Evolutionary conservation across 345 rosid species (phyloP).

Genomic region (Ceriops tagal): DNA sequence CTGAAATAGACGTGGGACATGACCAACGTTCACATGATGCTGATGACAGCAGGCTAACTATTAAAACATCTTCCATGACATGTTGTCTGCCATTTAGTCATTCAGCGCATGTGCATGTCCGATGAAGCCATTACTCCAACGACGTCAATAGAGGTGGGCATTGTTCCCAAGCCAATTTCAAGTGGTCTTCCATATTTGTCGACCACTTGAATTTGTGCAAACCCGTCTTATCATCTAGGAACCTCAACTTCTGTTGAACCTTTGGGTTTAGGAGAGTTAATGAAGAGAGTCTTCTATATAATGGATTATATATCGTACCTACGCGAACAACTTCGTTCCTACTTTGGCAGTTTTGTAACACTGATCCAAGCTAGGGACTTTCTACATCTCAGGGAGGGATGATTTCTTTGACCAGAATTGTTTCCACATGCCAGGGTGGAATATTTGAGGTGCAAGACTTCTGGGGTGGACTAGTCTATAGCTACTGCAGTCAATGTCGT

Average conservation of each 20-base stretch:
- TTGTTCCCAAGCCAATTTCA: neutral
- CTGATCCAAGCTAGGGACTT: too few relatives aligned
- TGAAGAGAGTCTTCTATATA: too few relatives aligned
- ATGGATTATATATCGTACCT: too few relatives aligned
- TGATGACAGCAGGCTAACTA: neutral
- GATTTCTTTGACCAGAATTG: too few relatives aligned
- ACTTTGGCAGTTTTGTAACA: too few relatives aligned
- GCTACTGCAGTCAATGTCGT: too few relatives aligned
- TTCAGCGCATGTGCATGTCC: neutral
- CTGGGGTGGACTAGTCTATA: too few relatives aligned
- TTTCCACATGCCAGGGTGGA: too few relatives aligned
- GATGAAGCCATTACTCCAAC: neutral
- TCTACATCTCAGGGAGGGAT: too few relatives aligned
- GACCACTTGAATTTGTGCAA: neutral
- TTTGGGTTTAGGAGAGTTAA: neutral
- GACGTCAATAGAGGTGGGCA: neutral
- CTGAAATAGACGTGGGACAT: neutral
- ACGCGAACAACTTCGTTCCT: too few relatives aligned
- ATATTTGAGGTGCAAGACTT: too few relatives aligned
- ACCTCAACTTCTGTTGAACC: neutral
- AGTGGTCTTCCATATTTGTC: neutral
- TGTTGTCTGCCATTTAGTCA: constrained; percentile 15
- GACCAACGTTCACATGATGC: neutral
- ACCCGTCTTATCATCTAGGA: neutral
- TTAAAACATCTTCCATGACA: neutral